Percentiles rank a stretch among this genome's conserved stretches.
Evolutionary conservation across 306 rosid species (phyloP).

Genomic region (Rosa multiflora): DNA sequence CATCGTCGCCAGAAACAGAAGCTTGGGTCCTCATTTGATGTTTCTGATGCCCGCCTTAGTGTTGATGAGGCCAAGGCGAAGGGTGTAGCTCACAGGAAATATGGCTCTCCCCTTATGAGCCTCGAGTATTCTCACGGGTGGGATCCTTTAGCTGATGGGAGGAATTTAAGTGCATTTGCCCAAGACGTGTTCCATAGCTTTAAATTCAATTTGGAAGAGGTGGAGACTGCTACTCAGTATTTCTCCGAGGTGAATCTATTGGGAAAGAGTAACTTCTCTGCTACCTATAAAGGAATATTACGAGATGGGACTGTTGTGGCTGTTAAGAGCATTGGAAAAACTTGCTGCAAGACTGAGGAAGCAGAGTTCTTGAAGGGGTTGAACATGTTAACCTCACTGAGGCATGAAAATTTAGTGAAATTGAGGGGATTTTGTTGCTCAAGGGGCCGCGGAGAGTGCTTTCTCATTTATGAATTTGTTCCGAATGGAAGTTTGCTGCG

Average conservation of each 20-base stretch:
- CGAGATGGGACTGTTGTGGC: conserved; percentile 88
- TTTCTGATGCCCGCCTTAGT: conserved; percentile 53
- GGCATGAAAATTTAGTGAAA: conserved; percentile 75
- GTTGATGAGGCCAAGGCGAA: conserved; percentile 62
- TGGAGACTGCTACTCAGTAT: conserved; percentile 92
- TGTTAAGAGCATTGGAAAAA: conserved; percentile 78
- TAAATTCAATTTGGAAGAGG: conserved; percentile 90
- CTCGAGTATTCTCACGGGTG: conserved; percentile 89
- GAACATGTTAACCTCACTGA: conserved; percentile 67
- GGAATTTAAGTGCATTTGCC: conserved; percentile 41
- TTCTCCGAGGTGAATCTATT: conserved; percentile 77
- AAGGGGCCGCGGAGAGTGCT: conserved; percentile 92
- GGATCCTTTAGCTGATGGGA: conserved; percentile 55
- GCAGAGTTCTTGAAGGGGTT: conserved; percentile 86
- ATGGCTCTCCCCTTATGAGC: conserved; percentile 86
- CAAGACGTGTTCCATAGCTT: conserved; percentile 75
- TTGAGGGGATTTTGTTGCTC: conserved; percentile 95
- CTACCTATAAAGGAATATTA: conserved; percentile 82
- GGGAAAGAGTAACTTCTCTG: conserved; percentile 89
- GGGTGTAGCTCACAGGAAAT: conserved; percentile 50
- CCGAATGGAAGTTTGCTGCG: conserved; percentile 64
- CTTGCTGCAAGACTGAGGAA: conserved; percentile 92
- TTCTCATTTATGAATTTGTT: conserved; percentile 71
- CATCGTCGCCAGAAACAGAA: conserved; percentile 73
- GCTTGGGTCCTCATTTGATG: conserved; percentile 57